Evolutionary conservation across 106 monocot genomes (phyloP), one percentile per base, ranked within the genome.

Genomic region (Narthecium ossifragum): DNA sequence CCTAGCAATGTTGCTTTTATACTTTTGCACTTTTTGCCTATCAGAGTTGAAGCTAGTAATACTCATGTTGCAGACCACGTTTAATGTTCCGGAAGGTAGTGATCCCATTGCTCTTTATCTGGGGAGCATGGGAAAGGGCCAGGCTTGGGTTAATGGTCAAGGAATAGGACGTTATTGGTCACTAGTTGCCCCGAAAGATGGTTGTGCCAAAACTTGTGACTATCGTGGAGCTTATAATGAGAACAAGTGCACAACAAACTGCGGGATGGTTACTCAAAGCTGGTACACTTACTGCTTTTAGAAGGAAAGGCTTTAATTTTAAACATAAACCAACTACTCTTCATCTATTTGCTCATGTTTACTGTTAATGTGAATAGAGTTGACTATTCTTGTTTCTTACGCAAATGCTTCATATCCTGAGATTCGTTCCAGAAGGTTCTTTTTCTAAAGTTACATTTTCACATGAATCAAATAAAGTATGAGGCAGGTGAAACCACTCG

Each of bases 131-230:
- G 83, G 75, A 29, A 94, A 94, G 61, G 94, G 94, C 12, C 83
- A 86, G 57, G 94, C 83, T 34, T 96, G 94, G 94, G 62, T 94
- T 38, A 94, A 94, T 83, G 94, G 94, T 11, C 71, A 80, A 66
- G 80, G 71, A 54, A 75, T 94, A 69, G 89, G 94, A 68, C 70
- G 94, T 49, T 96, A 80, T 60, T 96, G 94, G 94, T 86, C 90
- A 41, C 41, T 77, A 18, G 55, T 82, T 57, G 77, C 94, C 36
- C 90, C 94, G 36, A 60, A 84, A 68, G 25, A 51, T 73, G 94
- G 94, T 59, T 96, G 94, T 52, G 43, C 79, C 7, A 47, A 32
- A 31, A 66, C 34, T 52, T 96, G 94, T 46, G 65, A 90, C 61
- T 96, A 96, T 69, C 80, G 83, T 53, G 94, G 94, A 59, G 68